Conservation (phyloP, 305 asterid genomes). For the Fraxinus greggii region DNA sequence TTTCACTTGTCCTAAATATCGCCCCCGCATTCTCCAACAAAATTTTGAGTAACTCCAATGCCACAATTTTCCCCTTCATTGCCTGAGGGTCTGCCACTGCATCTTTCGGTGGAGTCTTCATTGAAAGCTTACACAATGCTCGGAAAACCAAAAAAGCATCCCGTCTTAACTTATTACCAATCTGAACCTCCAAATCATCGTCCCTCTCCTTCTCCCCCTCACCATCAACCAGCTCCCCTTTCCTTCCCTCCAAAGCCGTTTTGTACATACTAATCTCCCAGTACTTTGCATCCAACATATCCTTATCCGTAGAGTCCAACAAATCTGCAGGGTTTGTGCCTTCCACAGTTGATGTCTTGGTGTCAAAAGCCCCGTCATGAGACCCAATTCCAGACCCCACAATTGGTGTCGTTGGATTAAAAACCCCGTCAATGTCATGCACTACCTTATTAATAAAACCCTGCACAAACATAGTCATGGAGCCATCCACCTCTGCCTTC, state of each 20-base stretch:
- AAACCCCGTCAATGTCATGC: slow-evolving; percentile 92
- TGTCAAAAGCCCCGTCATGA: slow-evolving; percentile 97
- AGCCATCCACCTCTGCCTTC: slow-evolving; percentile 77
- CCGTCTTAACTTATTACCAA: slow-evolving; percentile 87
- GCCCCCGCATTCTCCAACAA: slow-evolving; percentile 98
- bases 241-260: slow-evolving; percentile 93
- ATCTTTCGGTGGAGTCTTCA: slow-evolving; percentile 99
- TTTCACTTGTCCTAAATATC: slow-evolving; percentile 89
- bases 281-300: slow-evolving; percentile 97
- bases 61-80: slow-evolving; percentile 94
- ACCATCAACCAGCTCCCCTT: slow-evolving; percentile 90
- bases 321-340: slow-evolving; percentile 95
- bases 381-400: slow-evolving; percentile 47
- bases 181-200: slow-evolving; percentile 94
- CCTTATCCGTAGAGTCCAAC: slow-evolving; percentile 97
- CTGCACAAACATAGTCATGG: slow-evolving; percentile 87
- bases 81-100: slow-evolving; percentile 81
- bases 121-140: slow-evolving; percentile 89
- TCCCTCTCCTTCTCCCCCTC: slow-evolving; percentile 72
- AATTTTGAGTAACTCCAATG: slow-evolving; percentile 94
- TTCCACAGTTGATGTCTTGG: slow-evolving; percentile 84
- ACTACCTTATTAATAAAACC: slow-evolving; percentile 83
- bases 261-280: slow-evolving; percentile 99
- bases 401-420: slow-evolving; percentile 66
- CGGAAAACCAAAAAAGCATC: slow-evolving; percentile 97